Evolutionary conservation across 2,329 filamentous ascomycete species (phyloP), one percentile per base, ranked within the genome.

Genomic region (Hortaea sp.): DNA sequence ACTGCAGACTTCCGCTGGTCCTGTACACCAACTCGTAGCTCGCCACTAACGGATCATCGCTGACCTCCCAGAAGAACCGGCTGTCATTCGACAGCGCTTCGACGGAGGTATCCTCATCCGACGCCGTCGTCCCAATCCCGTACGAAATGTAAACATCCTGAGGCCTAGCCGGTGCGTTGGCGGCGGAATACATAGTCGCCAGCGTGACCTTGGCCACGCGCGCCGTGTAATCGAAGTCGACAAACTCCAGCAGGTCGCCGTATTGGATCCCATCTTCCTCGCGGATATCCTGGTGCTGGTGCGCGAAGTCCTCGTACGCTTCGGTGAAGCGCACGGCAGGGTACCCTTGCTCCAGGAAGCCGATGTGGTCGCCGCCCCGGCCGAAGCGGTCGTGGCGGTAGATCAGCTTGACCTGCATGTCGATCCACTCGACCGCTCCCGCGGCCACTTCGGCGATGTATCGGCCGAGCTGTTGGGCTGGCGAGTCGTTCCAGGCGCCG

Each of bases 11-110:
- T 10, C 67, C 68, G 5, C 71, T 75, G 2, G 72, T 57, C 46
- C 77, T 63, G 74, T 74, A 79, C 0, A 80, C 72, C 1, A 79
- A 59, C 62, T 79, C 76, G 55, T 79, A 79, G 2, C 69, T 66
- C 4, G 54, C 65, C 6, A 74, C 62, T 34, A 66, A 57, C 1
- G 57, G 48, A 42, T 71, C 69, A 31, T 68, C 62, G 2, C 66
- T 65, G 4, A 61, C 56, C 2, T 56, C 52, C 76, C 76, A 79
- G 9, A 63, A 68, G 11, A 80, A 64, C 35, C 66, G 63, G 43
- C 68, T 75, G 41, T 75, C 66, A 44, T 78, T 78, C 43, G 47
- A 56, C 9, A 62, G 50, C 28, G 55, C 42, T 34, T 51, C 51
- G 12, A 54, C 46, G 11, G 53, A 47, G 27, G 54, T 59, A 42